Percentiles rank a stretch among this genome's conserved stretches.
Evolutionary conservation across 495 filamentous ascomycete species (phyloP).

Genomic region (Aspergillus bridgeri): DNA sequence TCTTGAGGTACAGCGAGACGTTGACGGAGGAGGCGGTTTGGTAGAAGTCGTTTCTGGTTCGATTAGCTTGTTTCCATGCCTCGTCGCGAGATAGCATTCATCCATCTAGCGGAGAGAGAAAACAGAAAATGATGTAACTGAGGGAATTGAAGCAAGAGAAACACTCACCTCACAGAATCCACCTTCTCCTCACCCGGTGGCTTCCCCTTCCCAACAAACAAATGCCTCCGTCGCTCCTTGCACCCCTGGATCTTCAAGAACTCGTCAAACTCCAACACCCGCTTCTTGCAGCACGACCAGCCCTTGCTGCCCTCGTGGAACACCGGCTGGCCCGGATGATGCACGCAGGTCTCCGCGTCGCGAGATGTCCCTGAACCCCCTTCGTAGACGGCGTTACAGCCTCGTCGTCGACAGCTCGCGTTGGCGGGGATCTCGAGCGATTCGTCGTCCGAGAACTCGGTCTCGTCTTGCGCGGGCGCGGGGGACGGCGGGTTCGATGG

Average conservation of each 20-base stretch:
- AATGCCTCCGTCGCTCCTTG: slow-evolving; percentile 71
- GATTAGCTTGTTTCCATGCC: not conserved
- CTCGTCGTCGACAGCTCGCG: slow-evolving; percentile 70
- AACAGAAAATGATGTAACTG: not conserved
- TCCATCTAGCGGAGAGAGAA: not conserved
- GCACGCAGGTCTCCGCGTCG: slow-evolving; percentile 74
- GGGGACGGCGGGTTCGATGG: slow-evolving; percentile 58
- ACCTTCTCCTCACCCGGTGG: slow-evolving; percentile 51
- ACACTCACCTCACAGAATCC: slow-evolving; percentile 70
- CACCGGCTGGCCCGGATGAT: slow-evolving; percentile 82
- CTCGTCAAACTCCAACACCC: slow-evolving; percentile 95
- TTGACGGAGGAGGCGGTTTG: slow-evolving; percentile 84
- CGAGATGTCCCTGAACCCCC: slow-evolving; percentile 49
- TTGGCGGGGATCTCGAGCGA: slow-evolving; percentile 65
- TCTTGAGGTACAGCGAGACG: slow-evolving; percentile 92
- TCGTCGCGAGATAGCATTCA: not conserved
- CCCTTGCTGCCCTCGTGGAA: slow-evolving; percentile 99
- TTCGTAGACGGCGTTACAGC: slow-evolving; percentile 63
- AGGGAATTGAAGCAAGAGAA: too few species aligned
- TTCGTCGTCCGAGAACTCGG: slow-evolving; percentile 78
- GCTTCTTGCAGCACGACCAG: slow-evolving; percentile 92
- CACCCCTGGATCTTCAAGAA: slow-evolving; percentile 95
- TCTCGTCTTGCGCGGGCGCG: slow-evolving; percentile 57
- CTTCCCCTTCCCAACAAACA: slow-evolving; percentile 82
- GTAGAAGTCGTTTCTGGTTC: slow-evolving; percentile 83